Evolutionary conservation across 2,329 filamentous ascomycete genomes (phyloP), one percentile per base, ranked within the genome.

Genomic region (Alternaria tenuissima): DNA sequence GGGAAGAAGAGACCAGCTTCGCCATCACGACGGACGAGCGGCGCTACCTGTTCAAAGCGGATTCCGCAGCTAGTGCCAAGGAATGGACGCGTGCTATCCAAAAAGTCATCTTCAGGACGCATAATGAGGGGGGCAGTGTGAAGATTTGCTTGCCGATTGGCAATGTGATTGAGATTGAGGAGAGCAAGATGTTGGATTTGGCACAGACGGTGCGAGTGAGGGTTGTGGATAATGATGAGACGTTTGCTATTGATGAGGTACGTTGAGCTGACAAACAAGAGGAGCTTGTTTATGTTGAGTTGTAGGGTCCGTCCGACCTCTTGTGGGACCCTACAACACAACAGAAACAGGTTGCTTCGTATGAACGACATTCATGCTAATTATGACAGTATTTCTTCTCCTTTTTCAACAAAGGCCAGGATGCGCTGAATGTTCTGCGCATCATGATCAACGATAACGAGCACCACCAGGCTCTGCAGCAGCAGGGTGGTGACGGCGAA

Each of bases 41-140:
- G 55, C 93, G 88, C 1, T 97, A 95, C 79, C 86, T 93, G 71
- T 96, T 98, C 82, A 89, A 88, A 72, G 95, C 94, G 38, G 95
- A 99, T 76, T 97, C 92, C 74, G 85, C 87, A 1, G 86, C 89
- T 4, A 97, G 92, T 74, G 95, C 95, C 11, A 95, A 93, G 77
- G 95, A 98, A 82, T 99, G 95, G 95, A 94, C 97, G 46, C 95
- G 95, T 79, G 89, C 91, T 54, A 83, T 99, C 26, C 94, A 97
- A 74, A 91, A 95, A 61, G 94, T 97, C 68, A 97, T 98, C 58
- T 98, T 98, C 75, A 87, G 94, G 52, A 94, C 93, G 11, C 94
- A 96, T 79, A 98, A 98, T 73, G 94, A 97, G 64, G 94, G 95
- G 9, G 94, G 97, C 75, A 97, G 94, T 74, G 92, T 99, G 77